phyloP scores from a whole-genome alignment of 352 stramenopile genomes.

The Phytophthora europaea region DNA sequence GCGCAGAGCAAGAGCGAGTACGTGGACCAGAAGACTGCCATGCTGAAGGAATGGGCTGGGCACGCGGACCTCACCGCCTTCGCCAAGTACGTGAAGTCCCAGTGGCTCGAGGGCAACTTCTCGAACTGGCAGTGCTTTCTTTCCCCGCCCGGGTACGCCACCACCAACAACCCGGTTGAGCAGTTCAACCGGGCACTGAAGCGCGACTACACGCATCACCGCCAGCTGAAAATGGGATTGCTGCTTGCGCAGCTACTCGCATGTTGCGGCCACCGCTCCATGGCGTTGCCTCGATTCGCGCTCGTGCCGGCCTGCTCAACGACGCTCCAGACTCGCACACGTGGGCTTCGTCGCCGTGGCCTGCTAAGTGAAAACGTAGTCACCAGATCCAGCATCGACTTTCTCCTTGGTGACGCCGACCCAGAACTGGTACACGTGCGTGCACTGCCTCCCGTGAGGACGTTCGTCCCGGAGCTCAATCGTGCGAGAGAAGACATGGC shows the following conservation, averaged over 20 bases:
- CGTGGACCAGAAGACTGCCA: not conserved
- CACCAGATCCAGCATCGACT: too few relatives aligned
- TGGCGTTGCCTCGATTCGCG: too few relatives aligned
- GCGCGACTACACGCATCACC: constrained; percentile 8
- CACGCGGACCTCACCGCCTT: not conserved
- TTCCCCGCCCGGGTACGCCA: not conserved
- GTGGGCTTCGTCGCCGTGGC: too few relatives aligned
- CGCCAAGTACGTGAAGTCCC: not conserved
- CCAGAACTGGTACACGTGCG: too few relatives aligned
- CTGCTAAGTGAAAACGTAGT: too few relatives aligned
- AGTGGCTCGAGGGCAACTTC: not conserved
- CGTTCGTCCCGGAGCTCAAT: too few relatives aligned
- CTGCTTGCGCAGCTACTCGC: not conserved
- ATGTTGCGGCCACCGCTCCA: not conserved
- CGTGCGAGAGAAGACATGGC: constrained; percentile 9
- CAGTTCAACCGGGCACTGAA: constrained; percentile 3
- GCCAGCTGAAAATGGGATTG: constrained; percentile 4
- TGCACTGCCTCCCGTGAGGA: too few relatives aligned
- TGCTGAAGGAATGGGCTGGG: not conserved
- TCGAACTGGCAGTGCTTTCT: constrained; percentile 2
- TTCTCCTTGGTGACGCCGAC: too few relatives aligned
- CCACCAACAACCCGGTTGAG: constrained; percentile 14
- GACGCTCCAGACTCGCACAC: too few relatives aligned
- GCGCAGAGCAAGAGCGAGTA: not conserved
- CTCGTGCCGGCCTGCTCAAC: too few relatives aligned